These are phyloP conservation scores for Melanogaster broomeanus DNA, from an alignment of 768 basidiomycete species.

Conservation along the genomic window DNA sequence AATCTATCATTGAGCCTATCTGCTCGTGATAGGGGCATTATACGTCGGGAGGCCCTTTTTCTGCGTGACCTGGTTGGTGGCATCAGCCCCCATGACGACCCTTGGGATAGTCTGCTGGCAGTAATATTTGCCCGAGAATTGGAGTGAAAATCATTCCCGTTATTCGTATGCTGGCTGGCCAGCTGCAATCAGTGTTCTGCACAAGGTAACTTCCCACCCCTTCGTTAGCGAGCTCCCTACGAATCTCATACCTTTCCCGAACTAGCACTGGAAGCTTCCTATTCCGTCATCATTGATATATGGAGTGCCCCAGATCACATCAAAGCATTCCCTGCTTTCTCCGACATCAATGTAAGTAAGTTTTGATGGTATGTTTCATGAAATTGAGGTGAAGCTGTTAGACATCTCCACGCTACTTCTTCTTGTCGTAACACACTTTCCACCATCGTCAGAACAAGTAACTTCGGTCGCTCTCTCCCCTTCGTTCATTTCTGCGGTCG, in stretches of 20 bases:
- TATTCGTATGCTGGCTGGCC: slow-evolving; percentile 73
- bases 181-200: slow-evolving; percentile 39
- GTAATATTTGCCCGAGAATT: slow-evolving; percentile 57
- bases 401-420: slow-evolving; percentile 77
- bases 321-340: slow-evolving; percentile 72
- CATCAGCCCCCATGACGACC: slow-evolving; percentile 42
- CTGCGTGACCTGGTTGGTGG: slow-evolving; percentile 56
- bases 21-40: slow-evolving; percentile 37
- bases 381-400: slow-evolving; percentile 29
- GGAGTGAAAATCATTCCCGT: slow-evolving; percentile 59
- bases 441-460: slow-evolving; percentile 47
- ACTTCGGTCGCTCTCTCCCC: slow-evolving; percentile 52
- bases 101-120: slow-evolving; percentile 50
- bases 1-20: slow-evolving; percentile 35
- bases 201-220: slow-evolving; percentile 27
- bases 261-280: slow-evolving; percentile 46
- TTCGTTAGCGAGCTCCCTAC: neutral
- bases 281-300: slow-evolving; percentile 51
- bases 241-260: slow-evolving; percentile 8
- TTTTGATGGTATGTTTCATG: neutral
- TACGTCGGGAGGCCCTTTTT: slow-evolving; percentile 57
- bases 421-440: slow-evolving; percentile 61
- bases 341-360: slow-evolving; percentile 71
- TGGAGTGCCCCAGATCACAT: slow-evolving; percentile 84
- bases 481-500: slow-evolving; percentile 66